Conservation (phyloP, 202 grass and related monocot species). For the Eragrostis tef region DNA sequence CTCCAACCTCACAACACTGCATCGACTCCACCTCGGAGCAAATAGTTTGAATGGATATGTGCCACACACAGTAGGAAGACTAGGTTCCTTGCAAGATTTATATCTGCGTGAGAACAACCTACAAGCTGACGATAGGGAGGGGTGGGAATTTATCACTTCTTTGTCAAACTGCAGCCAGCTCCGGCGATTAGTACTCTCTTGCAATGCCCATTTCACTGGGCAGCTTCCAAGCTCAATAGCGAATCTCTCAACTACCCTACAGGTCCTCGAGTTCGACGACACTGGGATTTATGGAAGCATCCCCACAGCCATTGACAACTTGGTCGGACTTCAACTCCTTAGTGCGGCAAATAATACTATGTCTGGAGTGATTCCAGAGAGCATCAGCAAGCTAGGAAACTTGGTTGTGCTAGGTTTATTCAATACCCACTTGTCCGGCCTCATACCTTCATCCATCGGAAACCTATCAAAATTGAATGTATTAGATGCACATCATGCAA, state of each 20-base stretch:
- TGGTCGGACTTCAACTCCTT: too few relatives aligned
- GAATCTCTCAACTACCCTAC: constrained; percentile 17
- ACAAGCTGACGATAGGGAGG: not conserved
- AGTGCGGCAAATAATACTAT: too few relatives aligned
- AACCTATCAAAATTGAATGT: constrained; percentile 37
- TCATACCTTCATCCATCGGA: constrained; percentile 11
- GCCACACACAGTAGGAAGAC: not conserved
- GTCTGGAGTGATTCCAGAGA: constrained; percentile 33
- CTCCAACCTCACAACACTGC: constrained; percentile 6
- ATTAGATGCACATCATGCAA: not conserved
- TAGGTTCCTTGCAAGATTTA: rapidly evolving
- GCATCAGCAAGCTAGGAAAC: constrained; percentile 14
- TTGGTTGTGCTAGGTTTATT: not conserved
- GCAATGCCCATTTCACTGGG: not conserved
- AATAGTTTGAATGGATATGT: constrained; percentile 35
- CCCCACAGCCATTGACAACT: constrained; percentile 9
- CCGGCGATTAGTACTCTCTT: rapidly evolving
- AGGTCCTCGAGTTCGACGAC: not conserved
- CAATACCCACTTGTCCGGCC: constrained; percentile 22
- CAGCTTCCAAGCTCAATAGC: constrained; percentile 32
- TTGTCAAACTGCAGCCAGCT: constrained; percentile 38
- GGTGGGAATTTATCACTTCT: constrained; percentile 28
- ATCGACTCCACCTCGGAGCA: rapidly evolving
- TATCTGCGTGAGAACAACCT: not conserved
- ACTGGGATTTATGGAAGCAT: constrained; percentile 22